Evolutionary conservation across 345 rosid species (phyloP).

Genomic region (Syzygium jambos): DNA sequence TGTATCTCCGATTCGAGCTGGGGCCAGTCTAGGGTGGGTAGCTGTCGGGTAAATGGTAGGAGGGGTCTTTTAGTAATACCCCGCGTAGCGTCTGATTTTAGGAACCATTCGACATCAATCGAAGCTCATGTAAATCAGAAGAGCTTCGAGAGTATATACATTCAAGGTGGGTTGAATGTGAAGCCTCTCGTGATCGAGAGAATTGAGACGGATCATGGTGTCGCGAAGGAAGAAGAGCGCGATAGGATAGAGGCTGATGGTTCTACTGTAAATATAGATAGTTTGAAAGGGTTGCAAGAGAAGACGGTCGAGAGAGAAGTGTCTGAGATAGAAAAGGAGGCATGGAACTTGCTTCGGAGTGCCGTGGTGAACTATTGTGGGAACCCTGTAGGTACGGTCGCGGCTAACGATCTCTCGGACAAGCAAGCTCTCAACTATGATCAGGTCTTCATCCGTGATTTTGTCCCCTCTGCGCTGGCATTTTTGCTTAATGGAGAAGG

Average conservation of each 20-base stretch:
- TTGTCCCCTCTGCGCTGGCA: slow-evolving; percentile 90
- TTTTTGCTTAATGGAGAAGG: slow-evolving; percentile 82
- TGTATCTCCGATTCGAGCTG: slow-evolving; percentile 41
- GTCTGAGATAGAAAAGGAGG: slow-evolving; percentile 67
- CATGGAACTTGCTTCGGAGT: slow-evolving; percentile 75
- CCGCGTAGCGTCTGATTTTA: slow-evolving; percentile 20
- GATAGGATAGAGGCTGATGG: slow-evolving; percentile 22
- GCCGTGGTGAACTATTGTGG: slow-evolving; percentile 71
- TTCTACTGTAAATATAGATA: slow-evolving; percentile 22
- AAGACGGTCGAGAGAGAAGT: slow-evolving; percentile 34
- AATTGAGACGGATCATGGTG: slow-evolving; percentile 19
- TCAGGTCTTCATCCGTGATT: slow-evolving; percentile 94
- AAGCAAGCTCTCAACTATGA: slow-evolving; percentile 77
- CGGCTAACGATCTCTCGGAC: slow-evolving; percentile 71
- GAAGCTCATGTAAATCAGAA: slow-evolving; percentile 54
- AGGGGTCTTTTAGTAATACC: slow-evolving; percentile 81
- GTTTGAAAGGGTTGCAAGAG: slow-evolving; percentile 29
- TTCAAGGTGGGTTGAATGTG: slow-evolving; percentile 55
- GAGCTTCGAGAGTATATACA: slow-evolving; percentile 63
- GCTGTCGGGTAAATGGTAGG: slow-evolving; percentile 8
- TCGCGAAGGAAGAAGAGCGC: slow-evolving; percentile 24
- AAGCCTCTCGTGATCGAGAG: slow-evolving; percentile 53
- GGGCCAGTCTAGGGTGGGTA: slow-evolving; percentile 25
- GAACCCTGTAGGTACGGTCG: slow-evolving; percentile 78
- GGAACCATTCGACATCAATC: slow-evolving; percentile 59